Evolutionary conservation across 495 filamentous ascomycete genomes (phyloP), one percentile per base, ranked within the genome.

Genomic region (Monascus purpureus): DNA sequence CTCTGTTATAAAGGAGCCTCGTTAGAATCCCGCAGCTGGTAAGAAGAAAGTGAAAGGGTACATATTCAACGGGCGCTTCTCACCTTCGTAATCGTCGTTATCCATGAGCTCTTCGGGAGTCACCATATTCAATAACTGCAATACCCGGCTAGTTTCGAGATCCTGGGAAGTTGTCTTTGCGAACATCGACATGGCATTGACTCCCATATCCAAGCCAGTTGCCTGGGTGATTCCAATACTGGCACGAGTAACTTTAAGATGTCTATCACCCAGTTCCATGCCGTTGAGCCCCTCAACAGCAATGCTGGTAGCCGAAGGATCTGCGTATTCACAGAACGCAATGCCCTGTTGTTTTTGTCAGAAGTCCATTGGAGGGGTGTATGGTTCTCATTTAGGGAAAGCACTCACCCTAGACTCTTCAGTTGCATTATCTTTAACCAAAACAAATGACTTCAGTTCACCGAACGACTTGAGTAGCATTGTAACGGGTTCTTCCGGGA

Each of bases 181-280:
- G 47, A 99, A 86, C 82, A 96, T 87, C 17, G 86, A 90, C 84
- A 99, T 96, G 39, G 88, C 92, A 40, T 93, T 94, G 38, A 96
- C 87, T 16, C 87, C 78, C 78, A 94, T 88, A 43, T 96, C 90
- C 12, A 90, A 64, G 26, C 85, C 83, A 31, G 82, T 63, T 8
- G 82, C 85, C 52, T 99, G 90, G 16, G 83, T 87, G 41, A 81
- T 77, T 35, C 90, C 90, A 40, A 95, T 81, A 59, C 84, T 92
- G 33, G 90, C 90, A 45, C 83, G 80, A 37, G 73, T 60, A 17
- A 94, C 83, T 59, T 80, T 86, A 28, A 97, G 74, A 41, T 75
- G 68, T 36, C 79, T 77, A 37, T 92, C 86, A 25, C 82, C 88
- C 7, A 97, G 65, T 43, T 83, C 77, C 84, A 96, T 93, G 15